A percentile compares a stretch with the other conserved stretches of the same genome.
These are phyloP conservation scores for Fusarium sp. DNA, from an alignment of 2,329 filamentous ascomycete genomes.

Conservation along the genomic window DNA sequence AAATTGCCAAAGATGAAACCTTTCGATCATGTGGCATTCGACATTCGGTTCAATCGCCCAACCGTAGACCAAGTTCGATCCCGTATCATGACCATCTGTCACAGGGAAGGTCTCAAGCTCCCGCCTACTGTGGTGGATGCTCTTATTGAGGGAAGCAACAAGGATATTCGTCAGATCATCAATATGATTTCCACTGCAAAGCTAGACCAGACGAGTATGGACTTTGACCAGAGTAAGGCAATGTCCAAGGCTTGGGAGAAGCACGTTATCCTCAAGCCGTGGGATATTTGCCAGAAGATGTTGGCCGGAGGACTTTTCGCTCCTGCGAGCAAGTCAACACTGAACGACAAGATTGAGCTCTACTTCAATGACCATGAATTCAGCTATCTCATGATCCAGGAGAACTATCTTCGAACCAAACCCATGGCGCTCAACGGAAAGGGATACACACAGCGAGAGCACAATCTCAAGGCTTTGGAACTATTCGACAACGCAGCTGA, in stretches of 20 bases:
- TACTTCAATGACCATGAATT: constrained; percentile 99
- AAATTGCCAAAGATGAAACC: constrained; percentile 97
- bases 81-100: constrained; percentile 94
- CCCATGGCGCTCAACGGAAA: constrained; percentile 70
- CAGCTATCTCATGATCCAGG: constrained; percentile 96
- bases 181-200: constrained; percentile 98
- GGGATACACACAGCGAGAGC: constrained; percentile 69
- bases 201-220: constrained; percentile 81
- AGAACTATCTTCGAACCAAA: constrained; percentile 91
- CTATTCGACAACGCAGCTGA: constrained; percentile 87
- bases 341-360: constrained; percentile 98
- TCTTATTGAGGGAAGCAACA: constrained; percentile 92
- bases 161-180: constrained; percentile 96
- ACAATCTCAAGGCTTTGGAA: constrained; percentile 84
- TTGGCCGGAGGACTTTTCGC: constrained; percentile 88
- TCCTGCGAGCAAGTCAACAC: constrained; percentile 79
- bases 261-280: constrained; percentile 93
- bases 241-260: constrained; percentile 99
- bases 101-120: constrained; percentile 87
- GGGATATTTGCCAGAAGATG: constrained; percentile 97
- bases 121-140: constrained; percentile 86
- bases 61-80: constrained; percentile 91
- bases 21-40: constrained; percentile 86
- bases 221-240: constrained; percentile 84
- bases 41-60: constrained; percentile 87